Evolutionary conservation across 257 asterid genomes (phyloP), one percentile per base, ranked within the genome.

Genomic region (Solanum rostratum): DNA sequence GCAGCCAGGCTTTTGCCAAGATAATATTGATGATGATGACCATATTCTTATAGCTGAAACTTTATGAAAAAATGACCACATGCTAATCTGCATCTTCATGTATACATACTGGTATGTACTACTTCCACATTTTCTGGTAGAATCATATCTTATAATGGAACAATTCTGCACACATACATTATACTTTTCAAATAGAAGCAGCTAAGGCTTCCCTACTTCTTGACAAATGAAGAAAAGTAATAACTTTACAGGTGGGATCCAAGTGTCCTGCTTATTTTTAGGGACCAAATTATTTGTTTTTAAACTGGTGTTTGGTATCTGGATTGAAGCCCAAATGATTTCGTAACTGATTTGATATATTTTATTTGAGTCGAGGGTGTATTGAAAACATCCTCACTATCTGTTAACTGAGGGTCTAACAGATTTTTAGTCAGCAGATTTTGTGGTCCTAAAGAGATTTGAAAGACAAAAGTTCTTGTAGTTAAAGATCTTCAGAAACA

Each of bases 1-100:
- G 88, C 96, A 91, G 2, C 82, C 81, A 0, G 90, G 91, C 46
- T 87, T 92, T 33, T 88, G 29, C 7, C 59, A 45, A 73, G 59
- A 45, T 45, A 73, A 45, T 73, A 0, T 45, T 22, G 41, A 14
- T 73, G 81, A 45, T 45, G 15, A 7, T 73, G 59, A 13, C 22
- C 81, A 22, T 73, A 13, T 45, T 73, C 81, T 22, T 73, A 9
- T 14, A 3, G 81, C 39, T 73, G 81, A 73, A 73, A 73, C n/a
- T 45, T 13, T n/a, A n/a, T n/a, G n/a, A n/a, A 73, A 14, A 73
- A 22, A 45, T 14, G 80, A 43, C 37, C 55, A 43, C 54, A 71
- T 43, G 80, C 8, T 45, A 1, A 73, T 73, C n/a, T 45, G 80
- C 80, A 22, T 45, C 80, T 12, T 73, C n/a, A 2, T 73, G 20